Evolutionary conservation across 1,284 basidiomycete species (phyloP).

Genomic region (Sanghuangporus weigelae): DNA sequence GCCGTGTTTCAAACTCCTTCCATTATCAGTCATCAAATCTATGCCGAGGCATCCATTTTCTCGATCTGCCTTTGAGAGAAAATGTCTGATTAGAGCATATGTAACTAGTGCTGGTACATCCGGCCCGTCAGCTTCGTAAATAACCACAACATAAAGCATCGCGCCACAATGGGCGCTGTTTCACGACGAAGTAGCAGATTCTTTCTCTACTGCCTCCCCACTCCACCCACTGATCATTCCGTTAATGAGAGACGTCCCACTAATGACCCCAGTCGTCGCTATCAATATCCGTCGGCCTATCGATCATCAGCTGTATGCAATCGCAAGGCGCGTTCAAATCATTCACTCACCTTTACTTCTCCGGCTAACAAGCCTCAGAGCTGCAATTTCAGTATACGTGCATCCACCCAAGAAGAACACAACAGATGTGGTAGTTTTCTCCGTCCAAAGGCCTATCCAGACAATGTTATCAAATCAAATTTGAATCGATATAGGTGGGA

Average conservation of each 20-base stretch:
- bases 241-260: constrained; percentile 67
- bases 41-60: background rate
- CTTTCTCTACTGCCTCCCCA: constrained; percentile 29
- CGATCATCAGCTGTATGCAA: constrained; percentile 17
- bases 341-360: constrained; percentile 67
- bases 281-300: constrained; percentile 80
- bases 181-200: constrained; percentile 25
- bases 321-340: constrained; percentile 11
- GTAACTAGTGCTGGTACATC: background rate
- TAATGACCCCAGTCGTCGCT: constrained; percentile 86
- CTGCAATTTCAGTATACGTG: constrained; percentile 95
- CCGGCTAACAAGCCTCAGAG: constrained; percentile 84
- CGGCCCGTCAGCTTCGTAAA: background rate
- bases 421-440: constrained; percentile 72
- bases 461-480: background rate
- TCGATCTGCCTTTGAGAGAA: background rate
- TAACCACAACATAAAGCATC: background rate
- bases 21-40: background rate
- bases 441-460: constrained; percentile 22
- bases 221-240: constrained; percentile 50
- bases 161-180: background rate
- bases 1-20: background rate
- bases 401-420: constrained; percentile 99
- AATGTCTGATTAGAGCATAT: background rate
- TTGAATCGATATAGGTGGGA: constrained; percentile 14